Evolutionary conservation across 2,329 filamentous ascomycete species (phyloP).

Genomic region (Rutstroemia sp.): DNA sequence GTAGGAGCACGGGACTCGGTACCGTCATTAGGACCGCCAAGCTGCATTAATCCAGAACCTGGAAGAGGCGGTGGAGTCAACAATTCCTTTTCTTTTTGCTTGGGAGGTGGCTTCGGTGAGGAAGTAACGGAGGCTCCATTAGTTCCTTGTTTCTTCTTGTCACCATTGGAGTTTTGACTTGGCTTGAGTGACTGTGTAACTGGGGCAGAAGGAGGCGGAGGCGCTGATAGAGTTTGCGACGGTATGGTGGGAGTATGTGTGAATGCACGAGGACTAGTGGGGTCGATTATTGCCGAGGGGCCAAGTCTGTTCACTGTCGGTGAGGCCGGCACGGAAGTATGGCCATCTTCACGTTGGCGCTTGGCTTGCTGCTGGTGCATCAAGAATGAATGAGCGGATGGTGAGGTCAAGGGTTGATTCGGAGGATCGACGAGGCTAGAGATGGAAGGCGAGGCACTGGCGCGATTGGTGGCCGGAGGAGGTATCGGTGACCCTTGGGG

Average conservation of each 20-base stretch:
- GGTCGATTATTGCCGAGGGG: conserved; percentile 14
- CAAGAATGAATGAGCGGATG: conserved; percentile 29
- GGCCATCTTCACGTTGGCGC: conserved; percentile 18
- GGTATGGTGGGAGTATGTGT: conserved; percentile 2
- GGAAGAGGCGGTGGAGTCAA: conserved; percentile 46
- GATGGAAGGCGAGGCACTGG: conserved; percentile 88
- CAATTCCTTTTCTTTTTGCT: conserved; percentile 33
- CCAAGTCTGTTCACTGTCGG: conserved; percentile 23
- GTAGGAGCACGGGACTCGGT: conserved; percentile 59
- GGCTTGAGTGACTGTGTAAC: conserved; percentile 4
- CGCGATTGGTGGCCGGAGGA: conserved; percentile 51
- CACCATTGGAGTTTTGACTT: neutral
- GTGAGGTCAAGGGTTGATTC: conserved; percentile 27
- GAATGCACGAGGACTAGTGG: neutral
- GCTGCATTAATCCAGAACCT: conserved; percentile 54
- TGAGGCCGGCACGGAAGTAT: conserved; percentile 25
- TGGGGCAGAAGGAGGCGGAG: neutral
- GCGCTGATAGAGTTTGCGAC: neutral
- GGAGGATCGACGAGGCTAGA: conserved; percentile 79
- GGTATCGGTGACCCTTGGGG: conserved; percentile 39
- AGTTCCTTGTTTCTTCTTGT: conserved; percentile 34
- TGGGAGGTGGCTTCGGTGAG: conserved; percentile 47
- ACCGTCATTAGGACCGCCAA: conserved; percentile 46
- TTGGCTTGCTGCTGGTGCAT: conserved; percentile 26
- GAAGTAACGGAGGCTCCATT: conserved; percentile 41